Percentiles rank a stretch among this genome's conserved stretches.
Evolutionary conservation across 768 basidiomycete genomes (phyloP).

Genomic region (Rhodotorula diobovata): DNA sequence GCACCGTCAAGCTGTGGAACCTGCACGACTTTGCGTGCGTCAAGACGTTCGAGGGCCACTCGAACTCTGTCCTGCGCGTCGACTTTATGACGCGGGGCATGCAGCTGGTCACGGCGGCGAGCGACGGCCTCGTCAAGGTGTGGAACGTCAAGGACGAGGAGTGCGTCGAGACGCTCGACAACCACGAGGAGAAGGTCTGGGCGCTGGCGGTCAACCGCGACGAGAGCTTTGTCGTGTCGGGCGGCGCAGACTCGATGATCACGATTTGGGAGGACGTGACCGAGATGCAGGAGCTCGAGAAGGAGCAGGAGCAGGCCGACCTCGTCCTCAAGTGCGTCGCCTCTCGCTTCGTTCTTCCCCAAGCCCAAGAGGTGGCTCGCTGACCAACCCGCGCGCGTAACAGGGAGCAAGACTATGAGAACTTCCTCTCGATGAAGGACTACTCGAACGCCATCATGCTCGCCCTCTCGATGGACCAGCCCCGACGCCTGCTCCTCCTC

Average conservation of each 20-base stretch:
- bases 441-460: constrained; percentile 86
- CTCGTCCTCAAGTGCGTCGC: constrained; percentile 70
- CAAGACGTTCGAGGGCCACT: constrained; percentile 94
- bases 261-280: constrained; percentile 97
- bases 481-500: constrained; percentile 73
- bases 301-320: constrained; percentile 65
- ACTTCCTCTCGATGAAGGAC: constrained; percentile 80
- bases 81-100: constrained; percentile 77
- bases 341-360: neutral
- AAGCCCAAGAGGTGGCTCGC: neutral
- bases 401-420: constrained; percentile 93
- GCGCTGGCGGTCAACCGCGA: constrained; percentile 77
- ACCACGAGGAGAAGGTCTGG: constrained; percentile 99
- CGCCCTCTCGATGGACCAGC: constrained; percentile 88
- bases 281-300: constrained; percentile 70
- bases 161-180: constrained; percentile 83
- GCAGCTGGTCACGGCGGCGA: constrained; percentile 83
- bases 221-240: constrained; percentile 80
- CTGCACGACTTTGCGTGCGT: constrained; percentile 88
- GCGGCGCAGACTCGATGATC: constrained; percentile 89
- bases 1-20: constrained; percentile 89
- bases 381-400: neutral
- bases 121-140: constrained; percentile 91
- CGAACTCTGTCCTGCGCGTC: constrained; percentile 89
- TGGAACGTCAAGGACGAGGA: constrained; percentile 89